Conservation (phyloP, 805 yeast genomes). For the Candida ponderosae region DNA sequence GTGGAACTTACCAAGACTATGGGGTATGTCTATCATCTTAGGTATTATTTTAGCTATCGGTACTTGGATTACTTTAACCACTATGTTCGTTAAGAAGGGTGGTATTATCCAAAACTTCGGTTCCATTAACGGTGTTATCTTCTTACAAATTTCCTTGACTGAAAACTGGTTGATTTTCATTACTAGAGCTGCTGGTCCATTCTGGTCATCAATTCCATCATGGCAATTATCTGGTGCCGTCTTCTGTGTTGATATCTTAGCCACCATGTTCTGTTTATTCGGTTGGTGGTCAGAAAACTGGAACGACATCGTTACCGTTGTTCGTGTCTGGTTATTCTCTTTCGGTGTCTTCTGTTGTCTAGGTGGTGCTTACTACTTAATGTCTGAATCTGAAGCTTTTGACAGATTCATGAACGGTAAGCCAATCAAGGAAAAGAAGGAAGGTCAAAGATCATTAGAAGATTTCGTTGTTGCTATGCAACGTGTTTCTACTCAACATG, state of each 20-base stretch:
- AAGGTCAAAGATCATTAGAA: constrained; percentile 63
- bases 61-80: constrained; percentile 91
- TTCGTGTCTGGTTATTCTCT: constrained; percentile 91
- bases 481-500: constrained; percentile 87
- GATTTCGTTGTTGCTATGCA: constrained; percentile 82
- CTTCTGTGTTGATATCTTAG: constrained; percentile 79
- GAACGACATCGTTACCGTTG: constrained; percentile 93
- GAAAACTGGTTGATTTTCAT: constrained; percentile 97
- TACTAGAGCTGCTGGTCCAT: constrained; percentile 96
- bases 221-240: constrained; percentile 97
- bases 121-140: constrained; percentile 85
- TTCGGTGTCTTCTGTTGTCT: constrained; percentile 94
- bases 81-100: constrained; percentile 85
- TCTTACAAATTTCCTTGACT: constrained; percentile 89
- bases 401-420: constrained; percentile 83
- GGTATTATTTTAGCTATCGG: constrained; percentile 85
- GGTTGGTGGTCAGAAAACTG: constrained; percentile 98
- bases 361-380: constrained; percentile 94
- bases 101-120: constrained; percentile 97
- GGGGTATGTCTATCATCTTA: constrained; percentile 91
- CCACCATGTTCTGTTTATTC: constrained; percentile 87
- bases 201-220: constrained; percentile 95
- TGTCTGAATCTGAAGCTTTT: constrained; percentile 74
- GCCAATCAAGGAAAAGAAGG: constrained; percentile 47
- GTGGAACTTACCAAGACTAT: constrained; percentile 94